Evolutionary conservation across 2,329 filamentous ascomycete species (phyloP), one percentile per base, ranked within the genome.

Genomic region (Arthrobotrys musiformis): DNA sequence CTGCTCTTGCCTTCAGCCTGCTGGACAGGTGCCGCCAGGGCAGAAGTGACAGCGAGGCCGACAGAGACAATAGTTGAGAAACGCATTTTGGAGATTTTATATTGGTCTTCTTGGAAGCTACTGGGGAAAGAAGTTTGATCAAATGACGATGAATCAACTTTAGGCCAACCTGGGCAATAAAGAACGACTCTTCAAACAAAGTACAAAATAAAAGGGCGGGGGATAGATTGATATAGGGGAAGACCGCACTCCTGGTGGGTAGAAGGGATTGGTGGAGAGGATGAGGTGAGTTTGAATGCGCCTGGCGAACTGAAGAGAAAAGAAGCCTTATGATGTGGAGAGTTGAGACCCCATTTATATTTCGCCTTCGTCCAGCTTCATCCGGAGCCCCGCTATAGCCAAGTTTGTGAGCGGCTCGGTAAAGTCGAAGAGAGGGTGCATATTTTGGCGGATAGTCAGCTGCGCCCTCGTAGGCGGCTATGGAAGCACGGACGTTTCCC

Each of bases 171-270:
- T 15, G 58, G 40, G 35, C 58, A 13, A 33, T 44, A 30, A 30
- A 13, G 26, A 19, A 46, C 2, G 37, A 33, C 17, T 28, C 35
- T 40, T 15, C 19, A 19, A 42, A 30, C 30, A 62, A 46, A 22
- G 56, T 40, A 66, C 37, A 24, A 64, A 22, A 35, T 11, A 48
- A 30, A 60, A 61, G 1, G 24, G 9, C 28, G 15, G 30, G 15
- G 19, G 30, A 26, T 15, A 26, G 19, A 52, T 11, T 17, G n/a
- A 42, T 42, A 42, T 2, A 42, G 19, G 22, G 58, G 24, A 62
- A 54, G 42, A 75, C 70, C 70, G 52, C 73, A 70, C 72, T 56
- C 73, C 73, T n/a, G 73, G 73, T 70, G 66, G 73, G 46, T 66
- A 62, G 24, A 62, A 62, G n/a, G 58, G 64, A 35, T 58, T 30